phyloP scores from a whole-genome alignment of 2,329 filamentous ascomycete species.

The Cadophora luteo-olivacea region DNA sequence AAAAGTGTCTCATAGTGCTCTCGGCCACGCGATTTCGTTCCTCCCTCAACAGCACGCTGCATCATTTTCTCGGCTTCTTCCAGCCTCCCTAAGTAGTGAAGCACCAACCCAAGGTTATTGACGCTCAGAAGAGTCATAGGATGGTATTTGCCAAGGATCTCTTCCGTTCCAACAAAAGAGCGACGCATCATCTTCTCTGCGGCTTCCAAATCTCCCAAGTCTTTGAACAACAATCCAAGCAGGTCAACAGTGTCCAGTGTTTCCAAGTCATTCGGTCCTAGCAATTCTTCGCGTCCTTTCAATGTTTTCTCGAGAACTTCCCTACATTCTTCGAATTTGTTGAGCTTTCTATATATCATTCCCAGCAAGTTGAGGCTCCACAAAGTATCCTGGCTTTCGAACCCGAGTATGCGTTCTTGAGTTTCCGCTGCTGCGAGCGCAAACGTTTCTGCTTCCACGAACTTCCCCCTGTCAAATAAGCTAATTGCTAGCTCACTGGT shows the following conservation, averaged over 20 bases:
- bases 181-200: constrained; percentile 15
- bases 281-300: not conserved
- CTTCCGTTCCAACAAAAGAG: constrained; percentile 9
- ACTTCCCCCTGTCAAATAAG: not conserved
- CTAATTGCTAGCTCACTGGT: constrained; percentile 8
- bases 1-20: constrained; percentile 13
- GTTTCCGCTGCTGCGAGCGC: constrained; percentile 4
- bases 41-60: not conserved
- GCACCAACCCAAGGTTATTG: constrained; percentile 12
- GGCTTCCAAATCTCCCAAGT: constrained; percentile 1
- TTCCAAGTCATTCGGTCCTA: not conserved
- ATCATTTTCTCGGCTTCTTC: constrained; percentile 14
- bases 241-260: constrained; percentile 1
- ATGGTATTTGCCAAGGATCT: constrained; percentile 31
- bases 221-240: constrained; percentile 1
- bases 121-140: constrained; percentile 22
- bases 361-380: not conserved
- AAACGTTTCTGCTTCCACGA: constrained; percentile 21
- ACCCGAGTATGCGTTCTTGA: constrained; percentile 10
- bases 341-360: not conserved
- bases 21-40: not conserved
- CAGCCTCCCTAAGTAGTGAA: not conserved
- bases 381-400: constrained; percentile 17
- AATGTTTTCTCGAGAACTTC: not conserved
- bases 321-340: not conserved